Evolutionary conservation across 108 stramenopile genomes (phyloP), one percentile per base, ranked within the genome.

Genomic region (Fragilaria crotonensis): DNA sequence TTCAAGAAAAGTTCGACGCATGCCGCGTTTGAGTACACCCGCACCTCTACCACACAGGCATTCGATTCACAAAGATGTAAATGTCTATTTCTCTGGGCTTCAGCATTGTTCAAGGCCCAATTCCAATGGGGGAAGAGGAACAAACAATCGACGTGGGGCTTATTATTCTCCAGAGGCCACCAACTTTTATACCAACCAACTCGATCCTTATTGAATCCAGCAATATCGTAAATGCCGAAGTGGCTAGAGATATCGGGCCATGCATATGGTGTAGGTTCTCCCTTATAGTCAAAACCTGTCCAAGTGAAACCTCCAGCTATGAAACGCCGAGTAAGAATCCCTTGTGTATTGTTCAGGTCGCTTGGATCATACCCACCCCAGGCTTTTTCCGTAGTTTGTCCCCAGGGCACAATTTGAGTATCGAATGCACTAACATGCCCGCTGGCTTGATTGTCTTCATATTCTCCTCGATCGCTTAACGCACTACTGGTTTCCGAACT

Each of bases 271-370:
- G 36, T 41, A 23, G 73, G 73, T 58, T 74, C 73, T 5, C 73
- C 73, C 25, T 69, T 67, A 46, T 74, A 74, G 51, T 74, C 73
- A 58, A 74, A 69, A 2, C 67, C 48, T 3, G 73, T 74, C 73
- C 73, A 74, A 22, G 67, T 58, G 28, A 74, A 52, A 11, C 66
- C 67, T 30, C 73, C 73, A n/a, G 59, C 60, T 14, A 41, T 14
- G 14, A 41, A 41, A 14, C 14, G 7, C 14, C 36, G 36, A 41
- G 36, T 41, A 7, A 41, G 14, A 14, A 41, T 41, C 14, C 36
- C 36, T 14, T 11, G 7, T 11, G 7, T 7, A 41, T 41, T 41
- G 7, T 7, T 41, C 11, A 14, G 11, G 14, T 14, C 14, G 7
- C 14, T 7, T 41, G 7, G 7, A 14, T 41, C 36, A 14, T 41